These are phyloP conservation scores for Arabidopsis arenosa DNA, from an alignment of 345 rosid species.

Conservation along the genomic window DNA sequence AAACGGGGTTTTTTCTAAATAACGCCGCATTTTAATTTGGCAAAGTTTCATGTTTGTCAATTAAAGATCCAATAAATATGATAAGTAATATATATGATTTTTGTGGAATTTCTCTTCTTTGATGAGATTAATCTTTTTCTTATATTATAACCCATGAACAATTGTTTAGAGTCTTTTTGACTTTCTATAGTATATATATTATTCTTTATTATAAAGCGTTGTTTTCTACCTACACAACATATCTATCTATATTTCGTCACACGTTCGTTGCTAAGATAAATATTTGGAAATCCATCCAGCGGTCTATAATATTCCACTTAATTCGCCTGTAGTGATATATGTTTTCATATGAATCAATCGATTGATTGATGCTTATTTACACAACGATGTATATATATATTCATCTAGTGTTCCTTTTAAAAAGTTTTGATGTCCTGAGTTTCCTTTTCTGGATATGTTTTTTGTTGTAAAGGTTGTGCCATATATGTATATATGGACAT, in stretches of 20 bases:
- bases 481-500: slow-evolving; percentile 41
- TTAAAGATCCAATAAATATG: neutral
- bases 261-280: slow-evolving; percentile 19
- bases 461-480: slow-evolving; percentile 41
- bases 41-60: slow-evolving; percentile 2
- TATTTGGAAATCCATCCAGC: slow-evolving; percentile 26
- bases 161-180: slow-evolving; percentile 17
- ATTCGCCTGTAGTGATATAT: slow-evolving; percentile 22
- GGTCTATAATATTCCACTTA: slow-evolving; percentile 23
- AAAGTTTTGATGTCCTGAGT: slow-evolving; percentile 39
- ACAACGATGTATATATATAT: slow-evolving; percentile 21
- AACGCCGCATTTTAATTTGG: neutral
- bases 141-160: neutral
- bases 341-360: slow-evolving; percentile 18
- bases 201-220: slow-evolving; percentile 4
- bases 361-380: slow-evolving; percentile 33
- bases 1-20: neutral
- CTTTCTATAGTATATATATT: neutral
- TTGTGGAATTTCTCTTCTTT: neutral
- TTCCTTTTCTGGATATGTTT: slow-evolving; percentile 40
- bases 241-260: slow-evolving; percentile 4
- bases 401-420: slow-evolving; percentile 28
- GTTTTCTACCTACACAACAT: slow-evolving; percentile 17
- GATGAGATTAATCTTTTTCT: slow-evolving; percentile 5
- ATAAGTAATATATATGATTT: neutral